Evolutionary conservation across 768 basidiomycete species (phyloP).

Genomic region (Xanthoconium stramineum): DNA sequence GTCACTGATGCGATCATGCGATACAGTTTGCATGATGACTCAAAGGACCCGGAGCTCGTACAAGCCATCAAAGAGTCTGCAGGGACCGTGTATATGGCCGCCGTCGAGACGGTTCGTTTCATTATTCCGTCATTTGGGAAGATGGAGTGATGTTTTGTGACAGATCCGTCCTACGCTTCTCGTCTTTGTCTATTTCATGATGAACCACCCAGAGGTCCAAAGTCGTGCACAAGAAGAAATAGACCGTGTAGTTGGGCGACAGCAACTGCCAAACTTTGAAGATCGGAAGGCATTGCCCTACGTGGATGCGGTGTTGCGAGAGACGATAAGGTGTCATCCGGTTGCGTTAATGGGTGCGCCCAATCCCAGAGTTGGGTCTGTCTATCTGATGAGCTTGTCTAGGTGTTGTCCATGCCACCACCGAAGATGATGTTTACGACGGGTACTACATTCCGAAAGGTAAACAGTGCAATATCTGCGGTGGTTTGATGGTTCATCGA

Average conservation of each 20-base stretch:
- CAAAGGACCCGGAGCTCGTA: neutral
- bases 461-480: neutral
- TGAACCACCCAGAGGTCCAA: constrained; percentile 28
- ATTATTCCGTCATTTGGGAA: no score
- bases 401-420: constrained; percentile 43
- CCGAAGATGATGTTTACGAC: constrained; percentile 30
- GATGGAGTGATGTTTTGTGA: no score
- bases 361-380: neutral
- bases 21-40: constrained; percentile 3
- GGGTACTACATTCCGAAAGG: constrained; percentile 35
- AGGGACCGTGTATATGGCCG: neutral
- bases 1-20: constrained; percentile 13
- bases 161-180: constrained; percentile 5
- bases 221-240: constrained; percentile 20
- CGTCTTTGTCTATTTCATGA: constrained; percentile 30
- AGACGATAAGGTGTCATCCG: constrained; percentile 30
- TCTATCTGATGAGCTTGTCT: neutral
- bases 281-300: no score
- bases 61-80: neutral
- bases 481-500: neutral
- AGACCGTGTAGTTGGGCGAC: constrained; percentile 27
- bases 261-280: constrained; percentile 1
- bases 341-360: constrained; percentile 25
- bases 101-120: neutral
- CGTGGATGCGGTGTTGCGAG: constrained; percentile 34